Evolutionary conservation across 495 filamentous ascomycete species (phyloP), one percentile per base, ranked within the genome.

Genomic region (Talaromyces thailandensis): DNA sequence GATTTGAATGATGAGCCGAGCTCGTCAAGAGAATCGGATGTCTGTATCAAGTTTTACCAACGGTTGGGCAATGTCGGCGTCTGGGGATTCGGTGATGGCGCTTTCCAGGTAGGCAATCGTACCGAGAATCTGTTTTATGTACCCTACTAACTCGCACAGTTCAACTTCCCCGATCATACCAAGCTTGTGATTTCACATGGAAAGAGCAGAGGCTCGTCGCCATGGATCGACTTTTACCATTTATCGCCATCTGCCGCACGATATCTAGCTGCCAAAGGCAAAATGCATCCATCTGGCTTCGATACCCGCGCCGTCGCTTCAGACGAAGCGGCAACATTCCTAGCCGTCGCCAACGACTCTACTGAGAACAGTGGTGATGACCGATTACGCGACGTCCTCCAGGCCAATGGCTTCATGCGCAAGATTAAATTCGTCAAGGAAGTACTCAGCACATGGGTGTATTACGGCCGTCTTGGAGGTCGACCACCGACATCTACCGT

Each of bases 161-260:
- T 96, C 75, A 97, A 98, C 73, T 98, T 97, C 75, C 92, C 93
- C 6, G 94, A 98, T 65, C 94, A 98, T 70, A 97, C 94, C 29
- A 98, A 98, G 71, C 81, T 96, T 26, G 84, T 95, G 4, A 77
- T 96, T 55, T 89, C 90, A 35, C 79, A 84, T 7, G 84, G 87
- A 40, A 90, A 86, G 26, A 87, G 81, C 1, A 70, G 77, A 60
- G 77, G 70, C 61, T 77, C 76, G 0, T 78, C 77, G 0, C 77
- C 76, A 1, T 90, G 87, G 82, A 84, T 91, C 65, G 88, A 93
- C 72, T 94, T 94, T 70, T 92, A 90, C 76, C 89, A 91, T 68
- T 84, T 96, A 6, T 88, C 90, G 0, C 73, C 85, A 5, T 82
- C 85, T 18, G 89, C 89, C 0, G 86, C 88, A 5, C 76, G 81